Conservation (phyloP, 2,329 filamentous ascomycete genomes). For the Aschersonia sp. region DNA sequence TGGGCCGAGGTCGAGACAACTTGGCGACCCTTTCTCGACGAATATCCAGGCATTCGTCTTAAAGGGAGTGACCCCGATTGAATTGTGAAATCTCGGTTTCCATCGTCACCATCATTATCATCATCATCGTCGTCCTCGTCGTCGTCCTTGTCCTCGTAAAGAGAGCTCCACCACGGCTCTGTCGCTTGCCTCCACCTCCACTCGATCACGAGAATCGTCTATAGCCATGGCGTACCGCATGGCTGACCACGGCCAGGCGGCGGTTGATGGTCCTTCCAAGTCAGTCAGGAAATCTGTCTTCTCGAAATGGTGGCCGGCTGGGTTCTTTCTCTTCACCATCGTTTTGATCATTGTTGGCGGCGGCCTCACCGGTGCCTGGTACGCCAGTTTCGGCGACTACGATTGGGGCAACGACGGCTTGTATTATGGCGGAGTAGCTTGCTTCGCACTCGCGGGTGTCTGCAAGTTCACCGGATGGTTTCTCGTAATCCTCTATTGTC, state of each 20-base stretch:
- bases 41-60: too few species aligned
- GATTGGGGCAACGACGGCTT: neutral
- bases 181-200: too few species aligned
- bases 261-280: neutral
- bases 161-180: too few species aligned
- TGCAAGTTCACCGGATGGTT: neutral
- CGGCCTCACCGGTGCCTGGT: neutral
- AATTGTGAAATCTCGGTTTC: too few species aligned
- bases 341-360: neutral
- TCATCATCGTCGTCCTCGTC: too few species aligned
- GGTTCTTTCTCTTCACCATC: neutral
- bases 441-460: neutral
- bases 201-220: too few species aligned
- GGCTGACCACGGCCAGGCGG: neutral
- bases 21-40: too few species aligned
- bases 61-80: too few species aligned
- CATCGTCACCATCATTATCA: too few species aligned
- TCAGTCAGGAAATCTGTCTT: neutral
- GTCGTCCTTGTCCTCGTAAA: too few species aligned
- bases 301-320: neutral
- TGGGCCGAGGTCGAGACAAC: too few species aligned
- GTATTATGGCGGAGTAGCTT: neutral
- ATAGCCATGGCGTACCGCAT: too few species aligned
- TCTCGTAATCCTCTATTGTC: neutral
- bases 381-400: neutral